phyloP scores from a whole-genome alignment of 352 stramenopile species.

The Phytophthora syringae region DNA sequence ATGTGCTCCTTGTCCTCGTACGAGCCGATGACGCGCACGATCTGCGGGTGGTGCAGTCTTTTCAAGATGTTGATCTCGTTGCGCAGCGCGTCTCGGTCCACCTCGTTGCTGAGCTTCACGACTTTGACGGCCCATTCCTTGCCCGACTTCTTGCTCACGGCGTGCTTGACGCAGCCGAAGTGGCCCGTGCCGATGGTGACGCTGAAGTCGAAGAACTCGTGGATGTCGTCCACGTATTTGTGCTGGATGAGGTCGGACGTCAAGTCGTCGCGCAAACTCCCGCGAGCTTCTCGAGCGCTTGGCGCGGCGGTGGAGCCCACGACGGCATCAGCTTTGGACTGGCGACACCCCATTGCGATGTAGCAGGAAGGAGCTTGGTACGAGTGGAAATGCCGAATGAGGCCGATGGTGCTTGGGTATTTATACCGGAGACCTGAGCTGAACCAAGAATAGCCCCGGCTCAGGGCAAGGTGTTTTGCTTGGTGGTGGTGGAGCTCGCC shows the following conservation, averaged over 20 bases:
- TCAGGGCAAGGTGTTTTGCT: slow-evolving; percentile 1
- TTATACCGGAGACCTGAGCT: slow-evolving; percentile 13
- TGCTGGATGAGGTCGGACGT: slow-evolving; percentile 81
- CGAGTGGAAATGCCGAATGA: slow-evolving; percentile 14
- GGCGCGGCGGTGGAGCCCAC: slow-evolving; percentile 38
- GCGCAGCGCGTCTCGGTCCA: slow-evolving; percentile 74
- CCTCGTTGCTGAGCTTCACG: slow-evolving; percentile 71
- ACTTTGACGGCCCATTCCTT: slow-evolving; percentile 85
- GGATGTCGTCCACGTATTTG: slow-evolving; percentile 74
- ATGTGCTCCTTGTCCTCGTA: slow-evolving; percentile 84
- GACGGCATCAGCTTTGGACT: slow-evolving; percentile 58
- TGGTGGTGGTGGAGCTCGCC: background rate
- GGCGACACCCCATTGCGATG: slow-evolving; percentile 75
- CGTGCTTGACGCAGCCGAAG: slow-evolving; percentile 75
- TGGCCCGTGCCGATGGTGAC: slow-evolving; percentile 71
- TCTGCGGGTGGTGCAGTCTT: slow-evolving; percentile 80
- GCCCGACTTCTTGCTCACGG: slow-evolving; percentile 61
- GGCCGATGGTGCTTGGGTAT: slow-evolving; percentile 1
- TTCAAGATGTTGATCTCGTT: slow-evolving; percentile 86
- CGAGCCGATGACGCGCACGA: slow-evolving; percentile 77
- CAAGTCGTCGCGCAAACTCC: slow-evolving; percentile 69
- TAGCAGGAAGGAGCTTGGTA: too few species aligned
- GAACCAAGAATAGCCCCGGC: slow-evolving; percentile 21
- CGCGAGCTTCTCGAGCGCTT: slow-evolving; percentile 17
- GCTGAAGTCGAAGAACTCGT: slow-evolving; percentile 68